A percentile compares a stretch with the other conserved stretches of the same genome.
These are phyloP conservation scores for Floccularia luteovirens DNA, from an alignment of 768 basidiomycete genomes.

Conservation along the genomic window DNA sequence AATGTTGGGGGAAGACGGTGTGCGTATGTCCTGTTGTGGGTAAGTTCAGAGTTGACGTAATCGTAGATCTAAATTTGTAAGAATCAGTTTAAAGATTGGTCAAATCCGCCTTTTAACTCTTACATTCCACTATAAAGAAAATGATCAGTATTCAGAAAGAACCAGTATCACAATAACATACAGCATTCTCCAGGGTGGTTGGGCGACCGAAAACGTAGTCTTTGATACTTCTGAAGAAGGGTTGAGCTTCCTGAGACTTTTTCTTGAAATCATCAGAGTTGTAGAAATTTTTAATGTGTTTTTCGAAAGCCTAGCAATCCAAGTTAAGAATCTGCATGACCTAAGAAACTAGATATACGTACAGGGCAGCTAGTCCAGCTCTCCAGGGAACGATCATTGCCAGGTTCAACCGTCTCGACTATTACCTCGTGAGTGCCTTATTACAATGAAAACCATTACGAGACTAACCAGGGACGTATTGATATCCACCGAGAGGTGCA, in stretches of 20 bases:
- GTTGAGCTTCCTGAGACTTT: slow-evolving; percentile 42
- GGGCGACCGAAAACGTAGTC: slow-evolving; percentile 71
- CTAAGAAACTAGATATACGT: slow-evolving; percentile 7
- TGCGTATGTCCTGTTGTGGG: slow-evolving; percentile 78
- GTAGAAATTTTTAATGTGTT: slow-evolving; percentile 56
- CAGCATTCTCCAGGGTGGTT: slow-evolving; percentile 60
- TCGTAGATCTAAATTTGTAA: slow-evolving; percentile 51
- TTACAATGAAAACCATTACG: background rate
- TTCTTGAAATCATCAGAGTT: slow-evolving; percentile 60
- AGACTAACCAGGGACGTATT: slow-evolving; percentile 70
- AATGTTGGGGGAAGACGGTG: slow-evolving; percentile 75
- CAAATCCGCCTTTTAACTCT: slow-evolving; percentile 16
- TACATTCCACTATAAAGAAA: slow-evolving; percentile 65
- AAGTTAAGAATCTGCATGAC: background rate
- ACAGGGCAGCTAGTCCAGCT: slow-evolving; percentile 62
- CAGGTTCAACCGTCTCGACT: slow-evolving; percentile 85
- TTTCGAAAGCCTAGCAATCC: slow-evolving; percentile 47
- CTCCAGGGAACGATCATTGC: slow-evolving; percentile 77
- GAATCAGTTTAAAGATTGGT: slow-evolving; percentile 7
- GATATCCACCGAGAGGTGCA: slow-evolving; percentile 76
- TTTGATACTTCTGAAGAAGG: slow-evolving; percentile 59
- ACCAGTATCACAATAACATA: slow-evolving; percentile 23
- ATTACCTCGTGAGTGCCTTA: slow-evolving; percentile 4
- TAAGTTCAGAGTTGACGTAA: slow-evolving; percentile 67
- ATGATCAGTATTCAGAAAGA: slow-evolving; percentile 8